Evolutionary conservation across 176 grass and related monocot genomes (phyloP), one percentile per base, ranked within the genome.

Genomic region (Alloteropsis semialata): DNA sequence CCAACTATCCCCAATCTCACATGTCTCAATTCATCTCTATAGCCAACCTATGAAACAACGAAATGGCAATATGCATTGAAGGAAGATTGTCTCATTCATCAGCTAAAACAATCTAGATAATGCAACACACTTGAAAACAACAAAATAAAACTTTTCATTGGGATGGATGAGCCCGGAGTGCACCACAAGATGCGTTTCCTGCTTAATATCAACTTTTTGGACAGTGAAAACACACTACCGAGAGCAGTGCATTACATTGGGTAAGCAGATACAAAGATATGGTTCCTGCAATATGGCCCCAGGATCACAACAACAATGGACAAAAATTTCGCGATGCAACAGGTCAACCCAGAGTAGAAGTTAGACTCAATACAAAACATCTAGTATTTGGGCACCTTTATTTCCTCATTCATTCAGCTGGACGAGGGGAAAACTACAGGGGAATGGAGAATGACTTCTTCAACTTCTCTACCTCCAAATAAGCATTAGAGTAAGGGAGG

Each of bases 391-490:
- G 79, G 66, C 10, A 51, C 38, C 49, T 74, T 90, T 90, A 86
- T 86, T 90, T 86, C 84, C 73, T 78, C 78, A 21, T 77, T 78
- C 83, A 51, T 78, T 78, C 55, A 49, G 39, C 48, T 27, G 58
- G 67, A 63, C 38, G 51, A 39, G 21, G 25, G 13, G 18, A 12
- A 50, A 82, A 74, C 49, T 84, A 92, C 72, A 95, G 72, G 67
- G 96, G 64, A 74, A 92, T 86, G 2, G 82, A 82, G 36, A 92
- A 91, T 6, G 85, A 79, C 76, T 96, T 88, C 68, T 96, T 99
- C 81, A 99, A 69, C 77, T 99, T 90, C 85, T 94, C 96, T n/a
- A 94, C 93, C 77, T 94, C 96, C 89, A 99, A 92, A 90, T 96
- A 99, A 74, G 87, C 91, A 27, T 65, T 99, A 22, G 96, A 92